Base-by-base conservation (phyloP, 2,329 filamentous ascomycete genomes). In the Ophiostoma quercus region DNA sequence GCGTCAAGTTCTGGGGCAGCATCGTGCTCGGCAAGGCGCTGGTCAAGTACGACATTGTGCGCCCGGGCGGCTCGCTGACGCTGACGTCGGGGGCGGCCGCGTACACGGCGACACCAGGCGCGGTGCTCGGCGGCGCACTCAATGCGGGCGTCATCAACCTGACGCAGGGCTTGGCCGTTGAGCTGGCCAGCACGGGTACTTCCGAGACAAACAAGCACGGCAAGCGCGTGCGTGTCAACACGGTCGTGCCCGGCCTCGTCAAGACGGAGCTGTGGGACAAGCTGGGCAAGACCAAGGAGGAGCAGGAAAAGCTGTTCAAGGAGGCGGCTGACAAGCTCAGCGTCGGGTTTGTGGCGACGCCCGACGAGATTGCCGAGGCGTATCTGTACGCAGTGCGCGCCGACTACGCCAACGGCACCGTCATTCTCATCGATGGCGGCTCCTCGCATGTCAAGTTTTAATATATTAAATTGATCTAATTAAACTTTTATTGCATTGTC, bases 1-100 rank as follows among this genome's bases (percentile, higher is more conserved):
- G 78, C 11, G 79, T 80, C 66, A 80, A 80, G 72, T 80, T 80
- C 71, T 80, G 78, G 79, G 79, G 79, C 19, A 76, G 77, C 29
- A 73, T 80, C 3, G 72, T 77, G 0, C 74, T 78, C 11, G 78
- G 75, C 16, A 80, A 80, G 75, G 76, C 78, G 0, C 72, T 79
- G 16, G 75, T 75, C 16, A 78, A 77, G 72, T 71, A 80, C 73
- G 76, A 79, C 67, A 78, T 80, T 65, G 74, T 80, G 70, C 74
- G 70, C 22, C 72, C 75, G 0, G 78, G 79, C 22, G 78, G 79
- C 25, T 80, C 79, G 0, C 73, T 80, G 16, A 79, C 77, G 9
- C 75, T 80, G 3, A 80, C 79, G 0, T 79, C 78, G 1, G 79
- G 79, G 22, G 75, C 74, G 1, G 78, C 78, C 7, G 79, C 77